These are phyloP conservation scores for Microcyclospora pomicola DNA, from an alignment of 2,329 filamentous ascomycete species.

Conservation along the genomic window DNA sequence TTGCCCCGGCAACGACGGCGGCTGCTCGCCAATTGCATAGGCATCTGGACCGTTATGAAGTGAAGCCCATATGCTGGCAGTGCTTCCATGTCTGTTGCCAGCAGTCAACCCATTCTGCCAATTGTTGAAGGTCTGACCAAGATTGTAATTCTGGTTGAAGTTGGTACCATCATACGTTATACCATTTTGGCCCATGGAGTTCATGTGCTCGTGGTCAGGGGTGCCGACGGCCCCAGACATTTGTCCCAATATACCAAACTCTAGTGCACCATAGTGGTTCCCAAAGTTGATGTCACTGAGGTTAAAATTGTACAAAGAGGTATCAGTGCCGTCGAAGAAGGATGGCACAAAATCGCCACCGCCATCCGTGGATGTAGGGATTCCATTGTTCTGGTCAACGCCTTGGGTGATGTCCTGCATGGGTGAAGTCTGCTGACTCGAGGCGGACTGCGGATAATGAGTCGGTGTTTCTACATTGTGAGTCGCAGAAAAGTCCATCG, in stretches of 20 bases:
- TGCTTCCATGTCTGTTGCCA: slow-evolving; percentile 29
- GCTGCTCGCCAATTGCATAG: slow-evolving; percentile 48
- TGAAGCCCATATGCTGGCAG: slow-evolving; percentile 28
- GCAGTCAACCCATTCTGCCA: slow-evolving; percentile 24
- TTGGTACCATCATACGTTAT: slow-evolving; percentile 17
- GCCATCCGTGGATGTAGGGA: slow-evolving; percentile 28
- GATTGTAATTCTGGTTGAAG: slow-evolving; percentile 10
- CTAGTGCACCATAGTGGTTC: slow-evolving; percentile 87
- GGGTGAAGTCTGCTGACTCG: slow-evolving; percentile 36
- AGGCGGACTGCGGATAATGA: slow-evolving; percentile 46
- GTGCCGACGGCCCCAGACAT: slow-evolving; percentile 61
- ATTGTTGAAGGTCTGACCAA: slow-evolving; percentile 8
- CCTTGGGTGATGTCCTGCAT: slow-evolving; percentile 24
- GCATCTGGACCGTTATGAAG: slow-evolving; percentile 34
- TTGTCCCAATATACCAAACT: slow-evolving; percentile 91
- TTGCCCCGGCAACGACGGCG: slow-evolving; percentile 42
- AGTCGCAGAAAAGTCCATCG: slow-evolving; percentile 46
- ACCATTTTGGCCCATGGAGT: slow-evolving; percentile 17
- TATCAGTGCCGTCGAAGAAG: slow-evolving; percentile 82
- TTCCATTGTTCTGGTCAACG: not conserved
- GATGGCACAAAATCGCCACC: slow-evolving; percentile 38
- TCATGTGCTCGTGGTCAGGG: slow-evolving; percentile 20
- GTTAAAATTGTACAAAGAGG: slow-evolving; percentile 89
- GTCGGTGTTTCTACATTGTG: slow-evolving; percentile 48
- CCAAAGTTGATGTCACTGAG: slow-evolving; percentile 88